Evolutionary conservation across 2,329 filamentous ascomycete species (phyloP).

Genomic region (Elsinoe perseae): DNA sequence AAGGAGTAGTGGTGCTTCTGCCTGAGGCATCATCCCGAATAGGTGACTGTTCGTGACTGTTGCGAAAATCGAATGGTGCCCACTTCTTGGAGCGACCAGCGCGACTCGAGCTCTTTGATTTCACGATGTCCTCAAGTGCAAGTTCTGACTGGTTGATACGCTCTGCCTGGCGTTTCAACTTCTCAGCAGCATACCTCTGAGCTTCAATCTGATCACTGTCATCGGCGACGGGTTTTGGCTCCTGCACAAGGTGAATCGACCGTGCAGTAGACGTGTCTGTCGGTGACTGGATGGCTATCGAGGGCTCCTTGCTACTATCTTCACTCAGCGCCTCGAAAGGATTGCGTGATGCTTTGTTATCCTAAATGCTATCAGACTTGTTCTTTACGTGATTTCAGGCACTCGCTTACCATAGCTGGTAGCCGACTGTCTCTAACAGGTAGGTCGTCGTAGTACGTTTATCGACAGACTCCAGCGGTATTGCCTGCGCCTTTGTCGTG

Average conservation of each 20-base stretch:
- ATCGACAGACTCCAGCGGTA: too few species aligned
- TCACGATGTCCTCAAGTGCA: slow-evolving; percentile 7
- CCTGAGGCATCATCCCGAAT: slow-evolving; percentile 16
- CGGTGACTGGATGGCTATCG: not conserved
- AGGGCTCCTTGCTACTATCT: not conserved
- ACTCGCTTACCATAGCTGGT: not conserved
- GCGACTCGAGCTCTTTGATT: slow-evolving; percentile 5
- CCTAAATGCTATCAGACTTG: not conserved
- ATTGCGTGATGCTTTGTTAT: slow-evolving; percentile 4
- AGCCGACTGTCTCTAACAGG: not conserved
- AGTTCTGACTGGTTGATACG: slow-evolving; percentile 9
- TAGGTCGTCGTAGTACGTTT: too few species aligned
- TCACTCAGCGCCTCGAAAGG: slow-evolving; percentile 9
- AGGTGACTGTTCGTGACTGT: slow-evolving; percentile 18
- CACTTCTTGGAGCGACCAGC: slow-evolving; percentile 18
- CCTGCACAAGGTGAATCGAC: not conserved
- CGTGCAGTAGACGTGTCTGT: not conserved
- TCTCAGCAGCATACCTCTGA: slow-evolving; percentile 11
- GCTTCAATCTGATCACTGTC: not conserved
- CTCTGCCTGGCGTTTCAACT: slow-evolving; percentile 3
- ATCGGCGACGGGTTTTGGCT: not conserved
- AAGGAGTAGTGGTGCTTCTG: slow-evolving; percentile 9
- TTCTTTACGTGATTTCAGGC: not conserved
- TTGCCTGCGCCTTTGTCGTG: too few species aligned
- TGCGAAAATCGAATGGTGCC: slow-evolving; percentile 25